Base-by-base conservation (phyloP, 257 asterid genomes). In the Lycium barbarum region DNA sequence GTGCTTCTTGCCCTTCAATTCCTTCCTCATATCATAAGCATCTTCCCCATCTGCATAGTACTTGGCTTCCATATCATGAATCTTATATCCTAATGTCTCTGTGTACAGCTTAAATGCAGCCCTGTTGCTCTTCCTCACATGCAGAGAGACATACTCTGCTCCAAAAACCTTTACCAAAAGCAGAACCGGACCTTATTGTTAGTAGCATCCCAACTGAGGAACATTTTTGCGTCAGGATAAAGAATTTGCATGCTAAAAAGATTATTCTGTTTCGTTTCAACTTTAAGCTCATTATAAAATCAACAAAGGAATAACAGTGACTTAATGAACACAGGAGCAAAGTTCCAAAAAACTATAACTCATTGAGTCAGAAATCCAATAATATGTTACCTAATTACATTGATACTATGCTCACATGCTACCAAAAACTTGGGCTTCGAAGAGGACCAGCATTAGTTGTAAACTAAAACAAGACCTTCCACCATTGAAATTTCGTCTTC, bases 1-100 rank as follows among this genome's bases (percentile, higher is more conserved):
- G 5, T 89, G 93, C 94, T 90, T 92, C 91, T 84, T 92, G 65
- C 95, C 97, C 90, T 93, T 95, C 90, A 97, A 87, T 83, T 92
- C 93, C 88, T 97, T 97, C 86, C 98, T 91, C 99, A 97, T 97
- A 87, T 95, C 99, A 85, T 95, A 97, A 35, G 99, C 99, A 88
- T 97, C 99, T 85, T 97, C 99, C n/a, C 99, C 99, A 84, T 97
- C 98, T 2, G 99, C 98, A 80, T 97, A 97, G 86, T 97, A 97
- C 85, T 95, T 97, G 58, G 98, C 98, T 89, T 97, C 99, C 84
- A 95, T 86, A 55, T 97, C 99, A 86, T 94, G 95, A 86, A 97
- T 95, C 91, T 92, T 92, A 93, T 97, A 97, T 49, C 95, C 96
- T 82, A 95, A 85, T 26, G 98, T 97, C 86, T 87, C 92, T 0